Evolutionary conservation across 768 basidiomycete genomes (phyloP), one percentile per base, ranked within the genome.

Genomic region (Suillus plorans): DNA sequence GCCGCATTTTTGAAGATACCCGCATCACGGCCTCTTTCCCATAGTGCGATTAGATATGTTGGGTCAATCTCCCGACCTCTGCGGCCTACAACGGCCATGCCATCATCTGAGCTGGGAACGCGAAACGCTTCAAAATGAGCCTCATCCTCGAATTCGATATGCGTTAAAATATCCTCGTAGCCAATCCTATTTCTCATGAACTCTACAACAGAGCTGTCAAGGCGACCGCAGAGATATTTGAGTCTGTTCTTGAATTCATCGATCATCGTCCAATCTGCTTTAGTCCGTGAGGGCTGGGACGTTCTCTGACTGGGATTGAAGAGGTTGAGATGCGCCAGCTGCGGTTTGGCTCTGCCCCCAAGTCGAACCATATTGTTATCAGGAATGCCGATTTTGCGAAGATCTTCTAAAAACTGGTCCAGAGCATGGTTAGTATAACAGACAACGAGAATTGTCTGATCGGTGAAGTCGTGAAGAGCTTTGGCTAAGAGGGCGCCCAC

Each of bases 391-490:
- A 85, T 84, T 47, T 84, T 79, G 12, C 87, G 71, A 6, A 89
- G 79, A 64, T 84, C 82, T 45, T 84, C 81, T 16, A 89, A 77
- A 56, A 89, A 85, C 60, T 87, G 83, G 68, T 89, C 88, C 0
- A 89, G 79, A 0, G 87, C 88, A 65, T 89, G 88, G 64, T 89
- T 89, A 0, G 87, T 89, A 64, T 83, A 89, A 69, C 86, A 88
- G 42, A 86, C 83, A 9, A 89, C 85, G 13, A 89, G 80, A 37
- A 89, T 87, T 0, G 70, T 83, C 44, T 77, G 73, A 0, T 65
- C 20, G 0, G 81, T 81, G 60, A 71, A 72, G n/a, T 83, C 79
- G 62, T 87, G 81, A 5, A 87, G 70, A 16, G 80, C 72, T 64
- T 87, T 88, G 0, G 85, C 85, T 4, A 88, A 70, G 0, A 88